Evolutionary conservation across 352 stramenopile genomes (phyloP).

Genomic region (Pythium folliculosum): DNA sequence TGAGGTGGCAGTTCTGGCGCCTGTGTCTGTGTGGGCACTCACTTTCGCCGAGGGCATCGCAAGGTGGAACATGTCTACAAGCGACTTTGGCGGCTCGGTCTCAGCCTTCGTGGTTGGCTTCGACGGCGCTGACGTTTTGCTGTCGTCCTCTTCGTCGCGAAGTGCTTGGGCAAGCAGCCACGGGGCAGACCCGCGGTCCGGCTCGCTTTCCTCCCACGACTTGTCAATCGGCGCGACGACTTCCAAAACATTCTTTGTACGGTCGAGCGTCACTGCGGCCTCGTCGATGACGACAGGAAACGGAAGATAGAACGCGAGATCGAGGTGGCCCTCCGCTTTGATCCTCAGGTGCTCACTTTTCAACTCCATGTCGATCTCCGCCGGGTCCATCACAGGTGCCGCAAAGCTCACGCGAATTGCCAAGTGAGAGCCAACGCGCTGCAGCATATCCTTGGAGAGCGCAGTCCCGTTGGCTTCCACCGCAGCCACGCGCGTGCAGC

Average conservation of each 20-base stretch:
- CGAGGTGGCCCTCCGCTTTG: slow-evolving; percentile 46
- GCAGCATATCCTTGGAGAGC: slow-evolving; percentile 48
- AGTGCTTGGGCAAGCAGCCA: slow-evolving; percentile 69
- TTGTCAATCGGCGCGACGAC: slow-evolving; percentile 55
- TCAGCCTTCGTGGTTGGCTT: background rate
- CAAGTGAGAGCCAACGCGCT: slow-evolving; percentile 36
- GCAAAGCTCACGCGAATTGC: slow-evolving; percentile 45
- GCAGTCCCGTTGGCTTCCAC: slow-evolving; percentile 39
- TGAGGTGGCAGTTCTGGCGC: background rate
- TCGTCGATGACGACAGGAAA: slow-evolving; percentile 52
- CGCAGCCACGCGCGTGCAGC: slow-evolving; percentile 38
- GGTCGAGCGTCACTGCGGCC: slow-evolving; percentile 41
- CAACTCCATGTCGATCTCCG: slow-evolving; percentile 54
- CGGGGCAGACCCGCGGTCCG: slow-evolving; percentile 62
- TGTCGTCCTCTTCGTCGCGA: slow-evolving; percentile 28
- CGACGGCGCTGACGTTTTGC: background rate
- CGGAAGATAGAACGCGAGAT: slow-evolving; percentile 63
- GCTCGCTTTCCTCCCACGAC: slow-evolving; percentile 37
- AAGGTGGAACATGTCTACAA: slow-evolving; percentile 76
- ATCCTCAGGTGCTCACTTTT: slow-evolving; percentile 49
- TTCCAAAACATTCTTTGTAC: slow-evolving; percentile 36
- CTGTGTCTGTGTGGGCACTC: background rate
- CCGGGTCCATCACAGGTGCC: slow-evolving; percentile 29
- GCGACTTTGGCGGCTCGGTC: slow-evolving; percentile 42
- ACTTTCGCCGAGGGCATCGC: slow-evolving; percentile 18